Base-by-base conservation (phyloP, 1,139 yeast genomes). In the Lodderomyces elongisporus region DNA sequence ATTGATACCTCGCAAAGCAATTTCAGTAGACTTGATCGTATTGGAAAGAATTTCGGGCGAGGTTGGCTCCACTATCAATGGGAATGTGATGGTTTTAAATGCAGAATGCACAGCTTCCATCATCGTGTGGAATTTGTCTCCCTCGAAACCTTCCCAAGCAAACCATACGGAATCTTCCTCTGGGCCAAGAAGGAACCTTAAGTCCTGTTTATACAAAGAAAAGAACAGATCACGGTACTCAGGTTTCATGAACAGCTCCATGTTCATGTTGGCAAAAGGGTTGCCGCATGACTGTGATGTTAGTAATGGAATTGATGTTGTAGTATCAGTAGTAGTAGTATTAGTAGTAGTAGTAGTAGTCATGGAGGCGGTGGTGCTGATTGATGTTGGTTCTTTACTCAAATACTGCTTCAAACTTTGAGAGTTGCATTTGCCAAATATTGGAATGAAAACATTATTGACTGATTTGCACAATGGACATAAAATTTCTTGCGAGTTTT, bases 401-500 rank as follows among this genome's bases (percentile, higher is more conserved):
- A 20, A 7, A 7, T 8, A 20, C 22, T 20, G 22, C 9, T 8
- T 20, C 9, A 20, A 20, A 10, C 22, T 20, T 24, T n/a, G 6
- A n/a, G 6, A 6, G 14, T 24, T 24, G 7, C 26, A 7, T 24
- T 13, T 24, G 14, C 9, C 79, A 33, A 79, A 54, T 2, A 83
- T 66, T 1, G 98, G 98, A 31, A 89, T 58, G 51, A 91, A 87
- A 42, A 82, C 70, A 50, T 91, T 91, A 51, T 84, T 85, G 35
- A 91, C 64, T 0, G 95, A 82, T 41, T 87, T 85, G 62, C 98
- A 91, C 30, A 91, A 69, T 0, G 98, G 97, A 51, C 98, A 91
- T 24, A 85, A 60, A 45, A 85, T 83, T 47, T 89, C 95, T 12
- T 77, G 75, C 3, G 71, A 61, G 43, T 83, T 79, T 42, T 83